Conservation (phyloP, 1,139 yeast species). For the Suhomyces bokatorum region DNA sequence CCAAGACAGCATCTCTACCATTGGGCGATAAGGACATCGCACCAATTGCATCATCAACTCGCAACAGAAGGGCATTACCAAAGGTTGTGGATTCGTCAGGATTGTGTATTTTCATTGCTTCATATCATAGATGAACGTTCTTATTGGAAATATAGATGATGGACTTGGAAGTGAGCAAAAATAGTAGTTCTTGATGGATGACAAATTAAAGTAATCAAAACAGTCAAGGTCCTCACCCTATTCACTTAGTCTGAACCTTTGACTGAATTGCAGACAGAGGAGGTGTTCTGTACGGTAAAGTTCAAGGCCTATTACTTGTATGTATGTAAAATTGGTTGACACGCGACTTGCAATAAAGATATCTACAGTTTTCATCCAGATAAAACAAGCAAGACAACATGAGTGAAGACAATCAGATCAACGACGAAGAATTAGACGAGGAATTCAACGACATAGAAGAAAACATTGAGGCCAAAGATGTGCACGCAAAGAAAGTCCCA, state of each 20-base stretch:
- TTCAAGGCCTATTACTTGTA: no score
- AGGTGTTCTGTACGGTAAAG: no score
- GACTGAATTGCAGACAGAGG: neutral
- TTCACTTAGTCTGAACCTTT: no score
- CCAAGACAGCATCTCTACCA: conserved; percentile 91
- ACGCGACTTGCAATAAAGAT: neutral
- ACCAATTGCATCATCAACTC: conserved; percentile 92
- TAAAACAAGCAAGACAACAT: neutral
- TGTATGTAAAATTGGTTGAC: neutral
- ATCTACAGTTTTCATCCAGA: neutral
- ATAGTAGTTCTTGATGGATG: no score
- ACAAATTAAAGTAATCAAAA: neutral
- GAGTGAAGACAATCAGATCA: conserved; percentile 12
- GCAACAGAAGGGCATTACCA: conserved; percentile 74
- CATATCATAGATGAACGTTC: neutral
- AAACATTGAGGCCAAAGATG: neutral
- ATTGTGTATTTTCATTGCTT: conserved; percentile 6
- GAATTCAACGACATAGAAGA: conserved; percentile 21
- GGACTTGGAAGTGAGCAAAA: no score
- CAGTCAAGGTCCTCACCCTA: no score
- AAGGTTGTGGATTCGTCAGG: conserved; percentile 53
- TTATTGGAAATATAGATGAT: no score
- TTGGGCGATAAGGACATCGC: conserved; percentile 92
- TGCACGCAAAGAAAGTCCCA: neutral
- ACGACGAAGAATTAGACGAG: conserved; percentile 36